A percentile compares a stretch with the other conserved stretches of the same genome.
phyloP scores from a whole-genome alignment of 2,329 filamentous ascomycete genomes.

The Apiospora rasikravindrae region DNA sequence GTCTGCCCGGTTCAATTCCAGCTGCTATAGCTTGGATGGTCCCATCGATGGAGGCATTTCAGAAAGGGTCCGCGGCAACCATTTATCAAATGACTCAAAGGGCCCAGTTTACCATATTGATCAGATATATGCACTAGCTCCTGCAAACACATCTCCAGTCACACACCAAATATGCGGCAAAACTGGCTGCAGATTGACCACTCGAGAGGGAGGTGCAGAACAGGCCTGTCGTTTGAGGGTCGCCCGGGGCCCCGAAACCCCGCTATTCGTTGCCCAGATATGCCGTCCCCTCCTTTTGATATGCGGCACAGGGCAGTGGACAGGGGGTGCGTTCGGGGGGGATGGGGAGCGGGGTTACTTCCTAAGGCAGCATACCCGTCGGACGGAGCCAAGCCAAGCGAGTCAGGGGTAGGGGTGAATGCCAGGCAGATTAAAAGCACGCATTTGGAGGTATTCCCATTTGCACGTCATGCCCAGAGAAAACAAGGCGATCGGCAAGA shows the following conservation, averaged over 20 bases:
- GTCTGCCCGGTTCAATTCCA: not conserved
- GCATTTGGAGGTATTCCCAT: not conserved
- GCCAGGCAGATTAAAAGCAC: not conserved
- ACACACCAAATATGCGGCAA: too few species aligned
- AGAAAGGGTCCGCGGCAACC: not conserved
- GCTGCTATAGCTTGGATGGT: not conserved
- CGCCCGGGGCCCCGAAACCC: not conserved
- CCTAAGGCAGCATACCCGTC: not conserved
- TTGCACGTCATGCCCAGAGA: not conserved
- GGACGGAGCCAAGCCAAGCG: not conserved
- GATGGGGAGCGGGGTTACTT: not conserved
- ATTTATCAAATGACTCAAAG: not conserved
- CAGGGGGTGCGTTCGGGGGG: not conserved
- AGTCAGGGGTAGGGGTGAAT: not conserved
- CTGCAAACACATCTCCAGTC: not conserved
- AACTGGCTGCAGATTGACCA: not conserved
- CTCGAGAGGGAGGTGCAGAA: not conserved
- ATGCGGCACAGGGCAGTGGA: not conserved
- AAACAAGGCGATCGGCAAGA: not conserved
- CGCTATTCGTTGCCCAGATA: constrained; percentile 4
- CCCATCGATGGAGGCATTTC: not conserved
- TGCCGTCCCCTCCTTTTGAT: constrained; percentile 7
- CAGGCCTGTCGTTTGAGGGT: not conserved
- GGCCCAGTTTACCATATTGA: not conserved
- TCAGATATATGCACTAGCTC: not conserved